Base-by-base conservation (phyloP, 2,329 filamentous ascomycete genomes). In the Colletotrichum sp. region DNA sequence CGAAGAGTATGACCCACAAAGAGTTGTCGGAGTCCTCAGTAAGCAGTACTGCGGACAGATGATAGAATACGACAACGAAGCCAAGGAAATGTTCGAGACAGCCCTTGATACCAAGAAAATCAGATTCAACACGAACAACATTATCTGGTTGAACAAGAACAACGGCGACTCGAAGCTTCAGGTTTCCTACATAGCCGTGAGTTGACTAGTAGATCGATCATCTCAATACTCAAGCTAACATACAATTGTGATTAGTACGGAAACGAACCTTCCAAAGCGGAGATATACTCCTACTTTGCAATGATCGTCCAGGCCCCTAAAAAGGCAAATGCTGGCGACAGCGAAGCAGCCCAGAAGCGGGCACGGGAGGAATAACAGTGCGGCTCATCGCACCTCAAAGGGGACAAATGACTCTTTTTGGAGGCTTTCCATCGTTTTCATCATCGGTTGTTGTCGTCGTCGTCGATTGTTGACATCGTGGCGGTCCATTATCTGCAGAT, bases 131-230 rank as follows among this genome's bases (percentile, higher is more conserved):
- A 6, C 64, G 4, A n/a, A 66, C 1, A 30, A 21, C 7, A 55
- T 66, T 13, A 12, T 66, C 39, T 66, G 64, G 64, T 15, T 66
- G 13, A 66, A 66, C 24, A 16, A 52, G 36, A 66, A 55, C 9
- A 55, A 66, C 2, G 24, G 36, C 15, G 12, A n/a, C 0, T 16
- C 26, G 13, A 24, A 44, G 10, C 36, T 55, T 52, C 64, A 66
- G 16, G 26, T 66, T 5, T 12, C n/a, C 30, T 66, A 52, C 7
- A 28, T 7, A 6, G 18, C 63, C 16, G 36, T 66, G 24, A 52
- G 63, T 44, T n/a, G 28, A 39, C 16, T 39, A n/a, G n/a, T n/a
- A n/a, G n/a, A n/a, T n/a, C n/a, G n/a, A n/a, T n/a, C n/a, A 44
- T 44, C 36, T n/a, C 36, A 6, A 66, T 0, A 16, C n/a, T 4